Evolutionary conservation across 2,329 filamentous ascomycete species (phyloP).

Genomic region (Sporothrix sp.): DNA sequence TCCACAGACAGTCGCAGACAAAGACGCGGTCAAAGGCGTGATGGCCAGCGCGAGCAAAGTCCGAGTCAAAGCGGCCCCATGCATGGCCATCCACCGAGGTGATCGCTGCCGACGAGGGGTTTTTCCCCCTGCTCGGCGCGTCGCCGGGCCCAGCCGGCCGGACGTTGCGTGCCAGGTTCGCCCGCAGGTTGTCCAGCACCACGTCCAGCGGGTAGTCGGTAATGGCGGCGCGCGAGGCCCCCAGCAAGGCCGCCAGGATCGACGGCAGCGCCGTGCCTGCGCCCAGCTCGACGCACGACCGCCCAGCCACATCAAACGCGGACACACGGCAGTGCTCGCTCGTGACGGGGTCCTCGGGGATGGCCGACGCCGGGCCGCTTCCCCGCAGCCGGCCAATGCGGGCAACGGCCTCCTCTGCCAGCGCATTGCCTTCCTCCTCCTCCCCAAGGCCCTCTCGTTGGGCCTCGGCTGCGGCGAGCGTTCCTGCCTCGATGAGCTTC

Average conservation of each 20-base stretch:
- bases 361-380: not conserved
- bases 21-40: slow-evolving; percentile 51
- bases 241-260: slow-evolving; percentile 38
- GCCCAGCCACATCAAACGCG: slow-evolving; percentile 39
- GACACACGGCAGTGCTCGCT: slow-evolving; percentile 9
- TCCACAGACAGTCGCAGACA: slow-evolving; percentile 68
- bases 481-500: slow-evolving; percentile 44
- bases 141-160: slow-evolving; percentile 1
- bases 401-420: not conserved
- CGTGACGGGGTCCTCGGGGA: slow-evolving; percentile 3
- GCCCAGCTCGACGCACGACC: slow-evolving; percentile 54
- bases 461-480: slow-evolving; percentile 23
- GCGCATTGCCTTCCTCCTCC: too few relatives aligned
- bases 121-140: not conserved
- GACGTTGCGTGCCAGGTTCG: slow-evolving; percentile 48
- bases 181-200: slow-evolving; percentile 47
- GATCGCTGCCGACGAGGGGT: not conserved
- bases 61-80: slow-evolving; percentile 47
- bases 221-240: slow-evolving; percentile 43
- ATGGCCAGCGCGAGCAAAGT: slow-evolving; percentile 18
- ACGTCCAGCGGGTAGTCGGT: slow-evolving; percentile 58
- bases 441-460: too few relatives aligned
- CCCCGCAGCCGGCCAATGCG: not conserved
- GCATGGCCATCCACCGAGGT: slow-evolving; percentile 48
- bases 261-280: slow-evolving; percentile 52